Base-by-base conservation (phyloP, 257 asterid genomes). In the Nicotiana benthamiana region DNA sequence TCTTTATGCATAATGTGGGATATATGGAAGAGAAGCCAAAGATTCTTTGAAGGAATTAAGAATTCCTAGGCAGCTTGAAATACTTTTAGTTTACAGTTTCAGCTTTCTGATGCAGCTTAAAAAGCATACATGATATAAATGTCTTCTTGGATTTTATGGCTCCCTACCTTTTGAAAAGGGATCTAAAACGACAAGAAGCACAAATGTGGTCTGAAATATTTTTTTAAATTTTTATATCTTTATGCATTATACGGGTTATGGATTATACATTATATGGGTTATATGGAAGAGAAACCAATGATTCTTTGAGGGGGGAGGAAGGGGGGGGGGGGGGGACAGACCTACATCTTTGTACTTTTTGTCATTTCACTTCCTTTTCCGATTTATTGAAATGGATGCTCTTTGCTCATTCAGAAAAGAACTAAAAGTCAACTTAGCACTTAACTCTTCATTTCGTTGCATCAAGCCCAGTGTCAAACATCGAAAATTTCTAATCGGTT, bases 401-500 rank as follows among this genome's bases (percentile, higher is more conserved):
- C 26, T 48, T 48, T 74, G 7, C 61, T 48, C 26, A 13, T 74
- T 15, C 61, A 24, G 40, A 48, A 70, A 74, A 13, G 1, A 48
- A 48, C 40, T 12, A 74, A 48, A 72, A 72, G 1, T 72, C 16
- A 46, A 48, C 77, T 70, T 70, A 22, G 36, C 2, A 57, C 36
- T 22, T 43, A 43, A 32, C 59, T 70, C 77, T 13, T 43, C 9
- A 51, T 40, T 43, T 70, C 26, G 34, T 22, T 15, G 40, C 24
- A 8, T 74, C 61, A 26, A 24, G 61, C 61, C 51, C 40, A 46
- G 1, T 74, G 26, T 24, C 24, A 20, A 24, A 74, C 6, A 16
- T 7, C 8, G 79, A 74, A 74, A 43, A 74, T 18, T 60, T 79
- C 84, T 90, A 78, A 87, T 79, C 82, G 63, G 54, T 85, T 86